Base-by-base conservation (phyloP, 1,284 basidiomycete genomes). In the Sporisorium exsertum region DNA sequence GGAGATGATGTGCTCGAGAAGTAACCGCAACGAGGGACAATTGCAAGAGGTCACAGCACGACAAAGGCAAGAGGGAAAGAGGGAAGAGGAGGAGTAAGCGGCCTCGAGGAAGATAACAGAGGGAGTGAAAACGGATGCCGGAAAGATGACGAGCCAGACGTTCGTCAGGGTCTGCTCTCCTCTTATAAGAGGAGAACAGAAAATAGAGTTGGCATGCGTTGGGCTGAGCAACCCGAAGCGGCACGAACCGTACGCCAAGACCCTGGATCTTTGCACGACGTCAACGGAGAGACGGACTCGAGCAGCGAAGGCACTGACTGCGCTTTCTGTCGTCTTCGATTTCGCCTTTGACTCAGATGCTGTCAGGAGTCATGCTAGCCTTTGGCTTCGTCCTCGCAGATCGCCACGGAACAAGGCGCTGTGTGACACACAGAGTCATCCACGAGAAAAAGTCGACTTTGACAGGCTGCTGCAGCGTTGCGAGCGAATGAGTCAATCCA, bases 161-260 rank as follows among this genome's bases (percentile, higher is more conserved):
- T 12, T 12, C 27, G 12, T 47, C 56, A 58, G 46, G 46, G 57
- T 58, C 10, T 40, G 16, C 37, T 40, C 37, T 40, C 16, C 7
- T 55, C 35, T 43, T 32, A 20, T 43, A 55, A 9, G n/a, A n/a
- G n/a, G n/a, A 40, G 37, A n/a, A 40, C 37, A n/a, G 37, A 49
- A 49, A 18, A n/a, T n/a, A 49, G 15, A 49, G 18, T 49, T 32
- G 29, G 5, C 29, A 5, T 32, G 29, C 29, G 24, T 29, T 42
- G 40, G 51, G 51, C 53, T n/a, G 26, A 55, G 53, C 40, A 24
- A 55, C 26, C 53, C 53, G 53, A 55, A 55, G 53, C 40, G 40
- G 37, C 40, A 40, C 26, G 40, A 42, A 29, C 18, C 40, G 35
- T 37, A 26, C 40, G 51, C 51, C 51, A 53, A 53, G 53, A 43